Conservation (phyloP, 78 protist species). For the Ministeria vibrans region DNA sequence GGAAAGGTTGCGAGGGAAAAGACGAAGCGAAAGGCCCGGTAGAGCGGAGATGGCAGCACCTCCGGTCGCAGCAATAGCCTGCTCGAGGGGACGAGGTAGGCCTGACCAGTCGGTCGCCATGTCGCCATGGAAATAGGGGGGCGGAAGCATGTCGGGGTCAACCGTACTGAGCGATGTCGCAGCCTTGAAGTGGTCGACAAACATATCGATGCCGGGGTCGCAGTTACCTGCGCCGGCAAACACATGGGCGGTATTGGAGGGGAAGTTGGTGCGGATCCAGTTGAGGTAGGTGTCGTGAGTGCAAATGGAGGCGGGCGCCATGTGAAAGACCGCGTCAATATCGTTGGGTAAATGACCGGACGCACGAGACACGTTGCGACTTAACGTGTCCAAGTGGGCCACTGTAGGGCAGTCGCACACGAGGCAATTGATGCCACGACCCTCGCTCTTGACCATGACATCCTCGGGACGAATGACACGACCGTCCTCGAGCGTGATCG, state of each 20-base stretch:
- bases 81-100: no score
- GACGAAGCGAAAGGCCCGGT: no score
- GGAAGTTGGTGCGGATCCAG: not conserved
- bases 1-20: no score
- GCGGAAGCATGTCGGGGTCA: not conserved
- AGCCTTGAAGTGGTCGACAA: not conserved
- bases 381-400: not conserved
- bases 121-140: not conserved
- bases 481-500: constrained; percentile 4
- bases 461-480: not conserved
- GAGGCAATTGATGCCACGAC: not conserved
- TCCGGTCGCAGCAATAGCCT: no score
- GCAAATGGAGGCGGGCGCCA: not conserved
- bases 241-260: not conserved
- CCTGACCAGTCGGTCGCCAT: not conserved
- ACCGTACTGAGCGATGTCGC: not conserved
- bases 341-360: not conserved
- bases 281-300: not conserved
- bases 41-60: no score
- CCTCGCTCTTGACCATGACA: not conserved
- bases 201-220: not conserved
- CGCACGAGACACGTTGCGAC: not conserved
- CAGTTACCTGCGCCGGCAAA: not conserved
- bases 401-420: not conserved
- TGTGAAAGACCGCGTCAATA: not conserved